Evolutionary conservation across 208 protist genomes (phyloP), one percentile per base, ranked within the genome.

Genomic region (Phytomonas francai): DNA sequence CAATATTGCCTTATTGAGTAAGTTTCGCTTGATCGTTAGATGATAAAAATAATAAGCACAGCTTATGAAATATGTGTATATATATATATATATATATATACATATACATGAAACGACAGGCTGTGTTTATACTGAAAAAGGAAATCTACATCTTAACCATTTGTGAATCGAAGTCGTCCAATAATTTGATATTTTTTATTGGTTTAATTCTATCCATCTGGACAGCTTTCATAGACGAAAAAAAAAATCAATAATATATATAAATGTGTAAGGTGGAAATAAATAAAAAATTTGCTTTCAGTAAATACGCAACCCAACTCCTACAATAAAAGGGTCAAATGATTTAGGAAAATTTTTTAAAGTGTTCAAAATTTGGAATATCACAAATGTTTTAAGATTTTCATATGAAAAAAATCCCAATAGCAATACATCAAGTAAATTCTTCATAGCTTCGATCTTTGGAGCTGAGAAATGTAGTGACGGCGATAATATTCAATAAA

Each of bases 351-450:
- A 39, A 39, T 12, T 12, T 9, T 39, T 9, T 39, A 39, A 39
- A 39, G 65, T 31, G 65, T 31, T 57, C 70, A 73, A 63, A 73
- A 31, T 45, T 71, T 70, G 0, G 36, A 32, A 12, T 42, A 29
- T 69, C 16, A 27, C 73, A 36, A 29, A 74, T 14, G 22, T 30
- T 62, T 30, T 68, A 6, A n/a, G 68, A 73, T 33, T 81, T 81
- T 45, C 34, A 3, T 39, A 9, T 12, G 9, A 39, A 39, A 39
- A 3, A 12, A 39, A 3, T 12, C 75, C 77, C 27, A 39, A 3
- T 39, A 39, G 3, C 3, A 39, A 39, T 39, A 39, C 3, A 39
- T 12, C 9, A 39, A 9, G 34, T 9, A 39, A 39, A 3, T 11
- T 59, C 11, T 11, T 8, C 11, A 31, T 11, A 30, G 11, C 56